Conservation (phyloP, 345 rosid species). For the Sonneratia alba region DNA sequence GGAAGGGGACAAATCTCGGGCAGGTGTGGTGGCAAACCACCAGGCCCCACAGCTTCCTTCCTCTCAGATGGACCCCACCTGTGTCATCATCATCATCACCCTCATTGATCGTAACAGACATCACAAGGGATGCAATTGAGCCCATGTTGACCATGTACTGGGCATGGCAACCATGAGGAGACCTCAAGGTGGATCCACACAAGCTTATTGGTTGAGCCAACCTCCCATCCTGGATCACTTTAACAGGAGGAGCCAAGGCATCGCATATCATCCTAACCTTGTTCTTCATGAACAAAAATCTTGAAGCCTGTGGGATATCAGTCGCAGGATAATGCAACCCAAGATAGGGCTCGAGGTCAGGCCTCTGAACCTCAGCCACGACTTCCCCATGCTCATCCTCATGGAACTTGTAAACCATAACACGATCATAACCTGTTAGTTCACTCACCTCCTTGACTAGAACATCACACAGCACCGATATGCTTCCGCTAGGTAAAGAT, state of each 20-base stretch:
- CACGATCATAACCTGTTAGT: constrained; percentile 71
- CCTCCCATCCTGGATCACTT: constrained; percentile 56
- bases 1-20: constrained; percentile 71
- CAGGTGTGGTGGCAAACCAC: constrained; percentile 84
- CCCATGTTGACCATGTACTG: constrained; percentile 87
- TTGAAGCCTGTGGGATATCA: constrained; percentile 83
- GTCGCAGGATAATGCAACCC: constrained; percentile 85
- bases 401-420: constrained; percentile 81
- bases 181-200: constrained; percentile 65
- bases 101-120: constrained; percentile 72
- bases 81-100: constrained; percentile 31
- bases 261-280: constrained; percentile 85
- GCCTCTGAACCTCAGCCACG: constrained; percentile 46
- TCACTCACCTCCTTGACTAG: constrained; percentile 70
- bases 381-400: constrained; percentile 94
- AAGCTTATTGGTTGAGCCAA: constrained; percentile 61
- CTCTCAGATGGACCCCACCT: constrained; percentile 28
- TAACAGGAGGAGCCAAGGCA: constrained; percentile 49
- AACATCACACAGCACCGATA: constrained; percentile 50
- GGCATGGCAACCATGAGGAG: constrained; percentile 83
- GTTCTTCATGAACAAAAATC: constrained; percentile 74
- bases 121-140: constrained; percentile 68
- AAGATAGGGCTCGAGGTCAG: constrained; percentile 57
- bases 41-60: constrained; percentile 69
- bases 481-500: constrained; percentile 54